A percentile compares a stretch with the other conserved stretches of the same genome.
These are phyloP conservation scores for Taphrina deformans DNA, from an alignment of 1,139 yeast genomes.

Conservation along the genomic window DNA sequence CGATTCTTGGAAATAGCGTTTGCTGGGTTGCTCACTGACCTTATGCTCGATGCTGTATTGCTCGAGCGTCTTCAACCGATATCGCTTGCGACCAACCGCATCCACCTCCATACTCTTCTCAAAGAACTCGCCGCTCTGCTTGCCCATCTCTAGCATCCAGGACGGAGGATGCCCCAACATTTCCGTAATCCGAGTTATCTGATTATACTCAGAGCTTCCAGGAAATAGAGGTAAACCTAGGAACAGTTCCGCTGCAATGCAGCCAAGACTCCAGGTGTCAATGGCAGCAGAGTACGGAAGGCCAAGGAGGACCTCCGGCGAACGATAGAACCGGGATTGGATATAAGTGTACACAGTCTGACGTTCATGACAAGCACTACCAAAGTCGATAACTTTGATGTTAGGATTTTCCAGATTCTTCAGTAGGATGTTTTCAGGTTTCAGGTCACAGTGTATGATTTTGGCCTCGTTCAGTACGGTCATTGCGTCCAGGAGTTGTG, in stretches of 20 bases:
- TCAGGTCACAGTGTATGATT: conserved; percentile 91
- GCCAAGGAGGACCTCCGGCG: conserved; percentile 93
- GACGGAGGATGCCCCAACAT: conserved; percentile 84
- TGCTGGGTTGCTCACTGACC: conserved; percentile 72
- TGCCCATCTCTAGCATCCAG: conserved; percentile 97
- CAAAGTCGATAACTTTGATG: conserved; percentile 92
- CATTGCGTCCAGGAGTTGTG: conserved; percentile 77
- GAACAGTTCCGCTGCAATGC: conserved; percentile 91
- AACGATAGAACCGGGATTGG: conserved; percentile 91
- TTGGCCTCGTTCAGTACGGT: conserved; percentile 77
- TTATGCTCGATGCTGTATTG: conserved; percentile 61
- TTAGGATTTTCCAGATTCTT: conserved; percentile 77
- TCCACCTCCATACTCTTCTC: conserved; percentile 47
- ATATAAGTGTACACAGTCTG: conserved; percentile 90
- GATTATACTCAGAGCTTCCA: conserved; percentile 92
- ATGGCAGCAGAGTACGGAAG: conserved; percentile 81
- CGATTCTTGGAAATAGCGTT: conserved; percentile 78
- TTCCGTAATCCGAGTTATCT: conserved; percentile 74
- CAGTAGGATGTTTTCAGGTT: conserved; percentile 89
- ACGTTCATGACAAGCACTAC: conserved; percentile 90
- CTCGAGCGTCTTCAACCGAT: conserved; percentile 57
- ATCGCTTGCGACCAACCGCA: conserved; percentile 48
- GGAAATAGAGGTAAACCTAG: conserved; percentile 94
- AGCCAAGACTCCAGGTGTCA: conserved; percentile 98
- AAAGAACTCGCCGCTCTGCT: conserved; percentile 73